Conservation (phyloP, 1,284 basidiomycete species). For the Abortiporus biennis region DNA sequence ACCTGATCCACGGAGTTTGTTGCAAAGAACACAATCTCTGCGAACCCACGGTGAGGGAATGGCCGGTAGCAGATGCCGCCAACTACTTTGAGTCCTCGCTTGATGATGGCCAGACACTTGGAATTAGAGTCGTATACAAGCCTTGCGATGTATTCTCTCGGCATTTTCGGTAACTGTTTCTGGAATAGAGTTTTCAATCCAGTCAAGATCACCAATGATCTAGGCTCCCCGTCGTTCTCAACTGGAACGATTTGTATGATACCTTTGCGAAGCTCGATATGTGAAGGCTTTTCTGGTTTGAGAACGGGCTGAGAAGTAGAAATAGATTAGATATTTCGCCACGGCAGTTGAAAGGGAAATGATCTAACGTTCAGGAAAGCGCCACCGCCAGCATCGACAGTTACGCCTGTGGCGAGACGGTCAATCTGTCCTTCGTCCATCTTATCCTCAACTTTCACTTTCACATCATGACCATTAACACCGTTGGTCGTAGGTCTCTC, state of each 20-base stretch:
- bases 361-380: conserved; percentile 31
- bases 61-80: conserved; percentile 98
- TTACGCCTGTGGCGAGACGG: conserved; percentile 74
- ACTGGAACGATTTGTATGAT: conserved; percentile 87
- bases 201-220: conserved; percentile 82
- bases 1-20: conserved; percentile 96
- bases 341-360: too few species aligned
- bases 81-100: conserved; percentile 92
- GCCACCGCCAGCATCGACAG: conserved; percentile 58
- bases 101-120: conserved; percentile 90
- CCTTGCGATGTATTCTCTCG: conserved; percentile 95
- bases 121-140: conserved; percentile 94
- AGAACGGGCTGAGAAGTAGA: conserved; percentile 29
- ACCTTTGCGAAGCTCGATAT: conserved; percentile 77
- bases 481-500: conserved; percentile 39
- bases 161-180: conserved; percentile 98
- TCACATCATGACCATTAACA: conserved; percentile 41
- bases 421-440: conserved; percentile 70
- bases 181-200: conserved; percentile 97
- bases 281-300: conserved; percentile 73
- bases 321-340: background rate
- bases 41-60: conserved; percentile 92
- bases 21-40: conserved; percentile 99
- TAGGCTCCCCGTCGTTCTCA: conserved; percentile 75
- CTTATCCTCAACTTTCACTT: conserved; percentile 70